phyloP scores from a whole-genome alignment of 2,329 filamentous ascomycete genomes.

The Ustulina deusta region DNA sequence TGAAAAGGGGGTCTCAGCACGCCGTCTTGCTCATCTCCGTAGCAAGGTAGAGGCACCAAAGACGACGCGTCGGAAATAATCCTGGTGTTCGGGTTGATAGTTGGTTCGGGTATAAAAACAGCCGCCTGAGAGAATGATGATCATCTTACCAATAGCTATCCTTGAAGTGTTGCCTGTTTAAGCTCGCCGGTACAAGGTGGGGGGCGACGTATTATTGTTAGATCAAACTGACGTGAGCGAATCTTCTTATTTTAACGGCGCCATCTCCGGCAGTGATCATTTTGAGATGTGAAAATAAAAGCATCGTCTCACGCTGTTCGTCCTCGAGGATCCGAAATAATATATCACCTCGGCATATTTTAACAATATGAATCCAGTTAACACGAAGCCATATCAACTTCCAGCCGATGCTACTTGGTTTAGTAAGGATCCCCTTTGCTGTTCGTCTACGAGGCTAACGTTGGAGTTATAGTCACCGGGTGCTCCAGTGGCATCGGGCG shows the following conservation, averaged over 20 bases:
- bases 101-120: background rate
- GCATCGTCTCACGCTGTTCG: background rate
- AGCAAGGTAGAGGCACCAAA: background rate
- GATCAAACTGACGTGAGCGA: background rate
- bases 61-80: background rate
- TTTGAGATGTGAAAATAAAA: background rate
- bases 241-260: background rate
- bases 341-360: background rate
- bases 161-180: constrained; percentile 18
- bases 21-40: background rate
- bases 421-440: constrained; percentile 8
- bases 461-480: constrained; percentile 30
- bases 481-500: constrained; percentile 40
- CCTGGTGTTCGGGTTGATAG: background rate
- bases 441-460: constrained; percentile 7
- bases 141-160: background rate
- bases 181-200: constrained; percentile 24
- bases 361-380: constrained; percentile 35
- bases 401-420: constrained; percentile 36
- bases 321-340: too few species aligned
- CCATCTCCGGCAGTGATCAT: background rate
- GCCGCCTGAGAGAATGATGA: background rate
- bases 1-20: background rate
- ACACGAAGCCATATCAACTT: constrained; percentile 37
- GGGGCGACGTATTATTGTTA: background rate